Percentiles rank a stretch among this genome's conserved stretches.
Conservation (phyloP, 106 monocot species). For the Dioscorea zingiberensis region DNA sequence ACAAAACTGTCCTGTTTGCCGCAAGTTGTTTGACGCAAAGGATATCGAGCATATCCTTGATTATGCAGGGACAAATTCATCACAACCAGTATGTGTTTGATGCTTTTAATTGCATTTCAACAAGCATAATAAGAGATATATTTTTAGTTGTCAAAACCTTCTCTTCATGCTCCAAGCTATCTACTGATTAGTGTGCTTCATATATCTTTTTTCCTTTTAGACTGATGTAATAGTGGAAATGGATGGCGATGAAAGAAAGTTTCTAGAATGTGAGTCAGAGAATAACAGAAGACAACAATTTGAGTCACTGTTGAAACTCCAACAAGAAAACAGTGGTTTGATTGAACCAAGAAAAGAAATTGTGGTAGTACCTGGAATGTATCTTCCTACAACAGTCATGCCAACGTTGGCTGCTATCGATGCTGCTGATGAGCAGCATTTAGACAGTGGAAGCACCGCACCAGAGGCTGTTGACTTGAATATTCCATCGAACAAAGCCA, state of each 20-base stretch:
- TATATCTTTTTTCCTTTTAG: conserved; percentile 11
- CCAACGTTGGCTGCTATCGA: conserved; percentile 6
- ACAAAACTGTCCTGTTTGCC: conserved; percentile 83
- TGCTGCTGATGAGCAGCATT: not conserved
- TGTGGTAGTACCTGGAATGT: conserved; percentile 53
- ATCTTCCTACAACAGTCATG: conserved; percentile 20
- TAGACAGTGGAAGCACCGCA: not conserved
- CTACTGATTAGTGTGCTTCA: too few relatives aligned
- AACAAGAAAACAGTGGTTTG: conserved; percentile 47
- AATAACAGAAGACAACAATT: conserved; percentile 37
- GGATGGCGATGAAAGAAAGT: conserved; percentile 22
- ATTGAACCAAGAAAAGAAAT: conserved; percentile 52
- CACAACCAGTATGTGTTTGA: conserved; percentile 37
- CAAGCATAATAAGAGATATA: too few relatives aligned
- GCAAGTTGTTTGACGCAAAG: conserved; percentile 62
- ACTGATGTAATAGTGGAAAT: conserved; percentile 2
- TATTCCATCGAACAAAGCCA: conserved; percentile 6
- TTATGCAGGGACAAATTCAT: conserved; percentile 36
- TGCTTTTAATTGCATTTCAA: too few relatives aligned
- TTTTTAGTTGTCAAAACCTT: too few relatives aligned
- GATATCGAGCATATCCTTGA: conserved; percentile 83
- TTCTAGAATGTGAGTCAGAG: conserved; percentile 41
- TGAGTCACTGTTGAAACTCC: conserved; percentile 38
- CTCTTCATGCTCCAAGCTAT: too few relatives aligned
- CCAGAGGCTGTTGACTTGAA: not conserved